Percentiles rank a stretch among this genome's conserved stretches.
These are phyloP conservation scores for Xerocomellus intermedius DNA, from an alignment of 768 basidiomycete species.

Conservation along the genomic window DNA sequence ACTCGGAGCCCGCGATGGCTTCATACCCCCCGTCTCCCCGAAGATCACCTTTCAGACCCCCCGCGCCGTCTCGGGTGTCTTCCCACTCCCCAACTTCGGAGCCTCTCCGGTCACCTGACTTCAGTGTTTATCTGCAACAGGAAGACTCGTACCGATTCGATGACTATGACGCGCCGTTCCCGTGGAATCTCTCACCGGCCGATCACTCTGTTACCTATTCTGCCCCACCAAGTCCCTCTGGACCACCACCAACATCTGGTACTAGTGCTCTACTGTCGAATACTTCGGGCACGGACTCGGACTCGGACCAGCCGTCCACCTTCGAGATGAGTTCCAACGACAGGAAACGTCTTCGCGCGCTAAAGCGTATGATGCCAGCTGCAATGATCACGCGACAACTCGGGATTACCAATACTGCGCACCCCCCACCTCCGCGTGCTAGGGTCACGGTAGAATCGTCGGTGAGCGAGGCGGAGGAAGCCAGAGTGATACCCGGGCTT, in stretches of 20 bases:
- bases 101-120: constrained; percentile 10
- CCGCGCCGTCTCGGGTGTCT: constrained; percentile 4
- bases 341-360: constrained; percentile 37
- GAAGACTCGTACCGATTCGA: constrained; percentile 14
- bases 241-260: constrained; percentile 17
- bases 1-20: constrained; percentile 12
- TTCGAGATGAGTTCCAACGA: constrained; percentile 29
- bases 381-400: constrained; percentile 45
- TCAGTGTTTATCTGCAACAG: constrained; percentile 13
- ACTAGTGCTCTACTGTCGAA: constrained; percentile 16
- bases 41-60: constrained; percentile 1
- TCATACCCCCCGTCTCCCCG: constrained; percentile 1
- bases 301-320: constrained; percentile 18
- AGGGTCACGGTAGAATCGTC: constrained; percentile 11
- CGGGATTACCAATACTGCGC: constrained; percentile 12
- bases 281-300: constrained; percentile 14
- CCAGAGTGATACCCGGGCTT: constrained; percentile 50
- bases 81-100: constrained; percentile 7
- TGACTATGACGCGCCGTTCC: constrained; percentile 1
- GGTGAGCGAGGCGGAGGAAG: constrained; percentile 36
- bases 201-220: constrained; percentile 1
- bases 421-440: constrained; percentile 10
- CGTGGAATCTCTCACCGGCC: constrained; percentile 4
- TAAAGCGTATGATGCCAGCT: constrained; percentile 53
- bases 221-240: constrained; percentile 17